Evolutionary conservation across 169 alveolate species (phyloP).

Genomic region (Cryptosporidium xiaoi): DNA sequence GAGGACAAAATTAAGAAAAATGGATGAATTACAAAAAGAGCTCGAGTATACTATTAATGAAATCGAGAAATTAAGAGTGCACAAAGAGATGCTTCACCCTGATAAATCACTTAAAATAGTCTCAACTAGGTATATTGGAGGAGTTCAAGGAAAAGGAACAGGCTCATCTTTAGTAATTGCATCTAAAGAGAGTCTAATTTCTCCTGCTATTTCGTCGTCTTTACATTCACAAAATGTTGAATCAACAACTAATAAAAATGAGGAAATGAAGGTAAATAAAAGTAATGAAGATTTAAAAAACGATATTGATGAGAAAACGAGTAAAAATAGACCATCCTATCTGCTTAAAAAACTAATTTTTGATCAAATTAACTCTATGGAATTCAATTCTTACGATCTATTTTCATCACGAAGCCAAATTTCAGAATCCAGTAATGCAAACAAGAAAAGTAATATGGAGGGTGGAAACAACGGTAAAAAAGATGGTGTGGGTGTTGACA

Average conservation of each 20-base stretch:
- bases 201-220: neutral
- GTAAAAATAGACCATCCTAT: too few species aligned
- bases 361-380: conserved; percentile 13
- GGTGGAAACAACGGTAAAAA: neutral
- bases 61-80: conserved; percentile 50
- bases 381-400: neutral
- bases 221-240: neutral
- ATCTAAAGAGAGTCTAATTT: too few species aligned
- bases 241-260: neutral
- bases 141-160: conserved; percentile 66
- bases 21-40: conserved; percentile 59
- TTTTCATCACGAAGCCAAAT: neutral
- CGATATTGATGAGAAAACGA: too few species aligned
- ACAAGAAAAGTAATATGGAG: neutral
- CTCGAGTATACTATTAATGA: conserved; percentile 37
- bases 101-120: conserved; percentile 58
- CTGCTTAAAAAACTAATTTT: conserved; percentile 8
- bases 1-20: conserved; percentile 25
- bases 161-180: too few species aligned
- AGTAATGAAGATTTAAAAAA: neutral
- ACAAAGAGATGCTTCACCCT: conserved; percentile 61
- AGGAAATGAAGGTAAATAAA: neutral
- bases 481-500: neutral
- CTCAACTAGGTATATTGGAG: conserved; percentile 61
- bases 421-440: neutral